Base-by-base conservation (phyloP, 1,139 yeast genomes). In the Geotrichum restrictum region DNA sequence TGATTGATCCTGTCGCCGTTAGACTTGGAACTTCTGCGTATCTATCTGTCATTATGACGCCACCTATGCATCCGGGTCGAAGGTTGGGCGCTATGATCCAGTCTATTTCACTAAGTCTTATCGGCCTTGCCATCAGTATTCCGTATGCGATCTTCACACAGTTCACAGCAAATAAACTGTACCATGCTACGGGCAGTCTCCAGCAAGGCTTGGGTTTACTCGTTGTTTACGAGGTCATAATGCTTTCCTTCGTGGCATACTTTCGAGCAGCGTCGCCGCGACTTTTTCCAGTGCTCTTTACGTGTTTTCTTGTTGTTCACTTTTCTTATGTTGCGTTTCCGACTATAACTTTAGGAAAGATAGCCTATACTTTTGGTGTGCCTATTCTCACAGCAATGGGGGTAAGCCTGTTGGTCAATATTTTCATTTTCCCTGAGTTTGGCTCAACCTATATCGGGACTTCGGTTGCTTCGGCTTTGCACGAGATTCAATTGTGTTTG, bases 211-310 rank as follows among this genome's bases (percentile, higher is more conserved):
- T 76, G 50, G 79, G 74, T 0, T 64, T 75, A 22, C 56, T 77
- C 47, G 76, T 77, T 1, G 69, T 75, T 0, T 68, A 73, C 52
- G 80, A 77, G 58, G 65, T 74, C 1, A 40, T 75, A 31, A 75
- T 76, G 78, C 64, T 77, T 32, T 68, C 75, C 45, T 62, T 70
- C 38, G 78, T 75, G 55, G 81, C 80, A 0, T 75, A 77, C 73
- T 67, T 74, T 66, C 67, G 81, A 60, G 69, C 76, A 27, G 71
- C 74, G 11, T 66, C 75, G 1, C 79, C 76, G 43, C 69, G 75
- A 51, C 68, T 76, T 57, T 77, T 75, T 58, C 72, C 71, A 14
- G 68, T 76, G 46, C 76, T 71, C 3, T 75, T 77, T 56, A 74
- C 78, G 7, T 54, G 74, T 19, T 77, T 77, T 54, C 59, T 77